Conservation (phyloP, 441 rosid species). For the Jatropha podagrica region DNA sequence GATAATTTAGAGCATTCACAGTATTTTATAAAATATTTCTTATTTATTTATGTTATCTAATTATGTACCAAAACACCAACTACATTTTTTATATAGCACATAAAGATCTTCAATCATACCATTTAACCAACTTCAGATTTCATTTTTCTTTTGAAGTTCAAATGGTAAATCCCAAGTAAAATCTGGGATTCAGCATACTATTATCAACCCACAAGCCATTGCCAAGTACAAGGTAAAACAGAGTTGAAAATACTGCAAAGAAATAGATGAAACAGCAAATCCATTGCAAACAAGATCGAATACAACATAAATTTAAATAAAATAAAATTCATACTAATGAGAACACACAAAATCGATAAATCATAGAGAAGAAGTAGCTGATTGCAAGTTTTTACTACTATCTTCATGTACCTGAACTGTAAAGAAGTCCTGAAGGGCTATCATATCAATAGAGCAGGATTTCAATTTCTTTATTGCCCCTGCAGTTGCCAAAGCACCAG, state of each 20-base stretch:
- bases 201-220: too few relatives aligned
- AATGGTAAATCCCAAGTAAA: too few relatives aligned
- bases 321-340: neutral
- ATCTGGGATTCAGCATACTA: too few relatives aligned
- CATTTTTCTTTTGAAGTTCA: too few relatives aligned
- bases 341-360: slow-evolving; percentile 13
- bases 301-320: neutral
- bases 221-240: neutral
- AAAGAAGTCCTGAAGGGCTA: slow-evolving; percentile 89
- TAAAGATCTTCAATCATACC: too few relatives aligned
- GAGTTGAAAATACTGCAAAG: neutral
- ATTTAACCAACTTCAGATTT: too few relatives aligned
- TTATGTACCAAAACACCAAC: too few relatives aligned
- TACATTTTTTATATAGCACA: too few relatives aligned
- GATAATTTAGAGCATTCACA: too few relatives aligned
- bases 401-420: slow-evolving; percentile 31
- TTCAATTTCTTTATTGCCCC: slow-evolving; percentile 82
- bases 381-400: slow-evolving; percentile 37
- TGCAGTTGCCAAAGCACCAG: slow-evolving; percentile 90
- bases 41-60: too few relatives aligned
- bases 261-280: slow-evolving; percentile 11
- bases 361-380: slow-evolving; percentile 43
- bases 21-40: too few relatives aligned
- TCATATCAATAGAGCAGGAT: slow-evolving; percentile 57
- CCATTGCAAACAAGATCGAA: slow-evolving; percentile 14